Evolutionary conservation across 2,329 filamentous ascomycete genomes (phyloP).

Genomic region (Cladosporium phlei): DNA sequence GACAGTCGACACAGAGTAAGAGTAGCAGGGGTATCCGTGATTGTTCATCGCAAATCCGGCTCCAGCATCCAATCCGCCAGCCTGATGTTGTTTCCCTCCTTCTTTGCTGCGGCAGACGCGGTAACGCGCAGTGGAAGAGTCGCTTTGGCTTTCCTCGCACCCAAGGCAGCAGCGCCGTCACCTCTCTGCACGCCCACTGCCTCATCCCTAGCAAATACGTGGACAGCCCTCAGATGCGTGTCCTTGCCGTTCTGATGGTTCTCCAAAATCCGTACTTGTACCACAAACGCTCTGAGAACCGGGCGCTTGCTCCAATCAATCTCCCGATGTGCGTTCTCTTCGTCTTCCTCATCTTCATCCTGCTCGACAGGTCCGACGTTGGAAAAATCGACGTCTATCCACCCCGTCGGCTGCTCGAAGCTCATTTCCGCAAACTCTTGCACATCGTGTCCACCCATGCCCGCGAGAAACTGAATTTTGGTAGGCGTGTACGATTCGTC

Average conservation of each 20-base stretch:
- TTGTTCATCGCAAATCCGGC: slow-evolving; percentile 31
- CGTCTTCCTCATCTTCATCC: slow-evolving; percentile 29
- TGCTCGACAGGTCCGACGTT: slow-evolving; percentile 50
- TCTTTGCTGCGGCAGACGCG: slow-evolving; percentile 17
- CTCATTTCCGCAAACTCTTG: slow-evolving; percentile 80
- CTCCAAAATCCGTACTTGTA: slow-evolving; percentile 86
- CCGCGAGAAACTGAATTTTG: slow-evolving; percentile 81
- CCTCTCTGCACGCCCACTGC: slow-evolving; percentile 16
- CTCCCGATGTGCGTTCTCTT: slow-evolving; percentile 28
- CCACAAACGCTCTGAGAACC: slow-evolving; percentile 78
- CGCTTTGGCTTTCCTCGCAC: slow-evolving; percentile 8
- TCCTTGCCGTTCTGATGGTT: slow-evolving; percentile 99
- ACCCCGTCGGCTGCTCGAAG: slow-evolving; percentile 75
- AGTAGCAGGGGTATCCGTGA: too few relatives aligned
- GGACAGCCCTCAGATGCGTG: slow-evolving; percentile 90
- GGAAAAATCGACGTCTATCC: slow-evolving; percentile 76
- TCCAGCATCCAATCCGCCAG: slow-evolving; percentile 34
- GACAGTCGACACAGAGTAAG: too few relatives aligned
- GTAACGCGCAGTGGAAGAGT: slow-evolving; percentile 6
- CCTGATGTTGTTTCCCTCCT: slow-evolving; percentile 27
- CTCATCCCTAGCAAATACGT: slow-evolving; percentile 63
- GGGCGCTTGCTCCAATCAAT: slow-evolving; percentile 54
- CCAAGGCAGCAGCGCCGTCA: background rate
- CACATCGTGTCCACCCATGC: slow-evolving; percentile 85
- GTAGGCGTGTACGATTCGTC: slow-evolving; percentile 98